phyloP scores from a whole-genome alignment of 2,329 filamentous ascomycete species.

The Phialophora verrucosa region DNA sequence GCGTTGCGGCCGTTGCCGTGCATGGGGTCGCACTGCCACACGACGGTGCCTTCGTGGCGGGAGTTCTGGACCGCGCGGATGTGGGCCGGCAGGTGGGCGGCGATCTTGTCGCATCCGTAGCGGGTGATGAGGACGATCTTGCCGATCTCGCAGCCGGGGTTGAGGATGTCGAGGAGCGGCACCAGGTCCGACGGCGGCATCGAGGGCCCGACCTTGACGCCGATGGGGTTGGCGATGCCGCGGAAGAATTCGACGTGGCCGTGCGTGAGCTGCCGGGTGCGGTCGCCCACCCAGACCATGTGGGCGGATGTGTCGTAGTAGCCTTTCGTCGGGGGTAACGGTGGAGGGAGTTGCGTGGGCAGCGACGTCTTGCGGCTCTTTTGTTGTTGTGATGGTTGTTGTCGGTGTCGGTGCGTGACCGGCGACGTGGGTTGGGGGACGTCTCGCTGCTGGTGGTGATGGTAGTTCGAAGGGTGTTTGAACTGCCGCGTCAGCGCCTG shows the following conservation, averaged over 20 bases:
- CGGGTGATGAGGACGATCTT: conserved; percentile 97
- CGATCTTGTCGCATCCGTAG: conserved; percentile 82
- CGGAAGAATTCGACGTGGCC: conserved; percentile 98
- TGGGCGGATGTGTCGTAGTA: conserved; percentile 96
- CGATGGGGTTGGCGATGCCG: conserved; percentile 92
- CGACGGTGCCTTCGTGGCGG: conserved; percentile 67
- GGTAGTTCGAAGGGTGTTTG: conserved; percentile 67
- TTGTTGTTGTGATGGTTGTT: conserved; percentile 5
- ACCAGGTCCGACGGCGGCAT: conserved; percentile 79
- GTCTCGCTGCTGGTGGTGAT: conserved; percentile 48
- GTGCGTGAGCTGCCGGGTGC: conserved; percentile 89
- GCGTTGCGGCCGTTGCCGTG: conserved; percentile 74
- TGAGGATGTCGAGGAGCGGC: conserved; percentile 79
- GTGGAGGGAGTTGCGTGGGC: conserved; percentile 39
- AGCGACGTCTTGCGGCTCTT: conserved; percentile 39
- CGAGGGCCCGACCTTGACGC: conserved; percentile 91
- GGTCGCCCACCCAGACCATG: conserved; percentile 98
- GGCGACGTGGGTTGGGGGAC: conserved; percentile 40
- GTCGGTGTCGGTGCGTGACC: conserved; percentile 33
- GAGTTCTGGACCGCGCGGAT: conserved; percentile 87
- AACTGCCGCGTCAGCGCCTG: conserved; percentile 80
- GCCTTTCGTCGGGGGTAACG: conserved; percentile 55
- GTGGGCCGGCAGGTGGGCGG: conserved; percentile 76
- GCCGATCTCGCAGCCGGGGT: conserved; percentile 79
- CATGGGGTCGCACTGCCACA: conserved; percentile 99